Base-by-base conservation (phyloP, 2,329 filamentous ascomycete species). In the Dryadomyces sulphureus region DNA sequence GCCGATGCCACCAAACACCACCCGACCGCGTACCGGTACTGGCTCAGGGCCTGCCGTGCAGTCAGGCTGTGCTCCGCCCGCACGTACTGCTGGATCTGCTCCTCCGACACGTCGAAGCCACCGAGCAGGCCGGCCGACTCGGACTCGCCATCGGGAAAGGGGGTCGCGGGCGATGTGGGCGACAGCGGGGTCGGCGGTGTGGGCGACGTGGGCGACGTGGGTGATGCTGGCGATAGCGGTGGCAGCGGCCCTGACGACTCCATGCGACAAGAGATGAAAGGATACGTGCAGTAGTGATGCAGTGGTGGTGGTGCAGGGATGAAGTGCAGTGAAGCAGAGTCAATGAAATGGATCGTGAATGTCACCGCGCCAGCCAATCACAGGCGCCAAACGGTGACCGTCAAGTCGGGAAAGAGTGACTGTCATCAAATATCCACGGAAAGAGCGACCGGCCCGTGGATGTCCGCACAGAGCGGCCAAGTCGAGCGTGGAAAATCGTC, bases 1-100 rank as follows among this genome's bases (percentile, higher is more conserved):
- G 50, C 44, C 4, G 51, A 52, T 3, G 49, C 45, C 4, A 52
- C 47, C n/a, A 53, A 36, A 35, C 51, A 49, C 45, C 48, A 53
- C 34, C 45, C 41, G 14, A 48, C 35, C 21, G 54, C 53, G 44
- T 47, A 51, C 34, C 47, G 53, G 43, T 54, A 52, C 17, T 32
- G 12, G 4, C n/a, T 11, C 21, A 42, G 14, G n/a, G 40, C 40
- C 16, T 32, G 7, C 2, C 9, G 17, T 2, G 19, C n/a, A 6
- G 40, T 34, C 14, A 42, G 25, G 4, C 20, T 12, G n/a, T 42
- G 40, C n/a, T 42, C 40, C n/a, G 40, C 40, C 17, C 9, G 25
- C 5, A 42, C 16, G 17, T 42, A n/a, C 9, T 32, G 17, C 7
- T 19, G 40, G 9, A 34, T 27, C 17, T 21, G 40, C 11, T 16